These are phyloP conservation scores for Musa troglodytarum DNA, from an alignment of 176 grass and related monocot species.

Conservation along the genomic window DNA sequence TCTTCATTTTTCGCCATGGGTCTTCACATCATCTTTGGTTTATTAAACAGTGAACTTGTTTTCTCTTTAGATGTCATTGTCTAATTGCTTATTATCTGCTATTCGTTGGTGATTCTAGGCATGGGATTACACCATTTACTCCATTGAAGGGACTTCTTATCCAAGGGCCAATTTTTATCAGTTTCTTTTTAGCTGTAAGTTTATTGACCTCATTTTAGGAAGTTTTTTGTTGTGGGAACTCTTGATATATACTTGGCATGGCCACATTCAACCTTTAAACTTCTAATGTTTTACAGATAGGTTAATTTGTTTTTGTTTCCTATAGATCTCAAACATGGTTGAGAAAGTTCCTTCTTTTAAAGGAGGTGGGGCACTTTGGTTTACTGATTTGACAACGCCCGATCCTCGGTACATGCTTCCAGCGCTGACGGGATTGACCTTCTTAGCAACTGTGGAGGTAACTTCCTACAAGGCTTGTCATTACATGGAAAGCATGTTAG, in stretches of 20 bases:
- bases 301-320: neutral
- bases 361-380: slow-evolving; percentile 83
- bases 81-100: neutral
- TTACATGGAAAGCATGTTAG: neutral
- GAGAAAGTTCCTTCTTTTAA: slow-evolving; percentile 88
- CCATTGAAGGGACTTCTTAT: slow-evolving; percentile 73
- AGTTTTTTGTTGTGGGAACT: slow-evolving; percentile 8
- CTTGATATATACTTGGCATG: too few species aligned
- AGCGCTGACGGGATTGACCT: slow-evolving; percentile 57
- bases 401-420: slow-evolving; percentile 64
- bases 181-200: slow-evolving; percentile 94
- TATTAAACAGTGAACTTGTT: neutral
- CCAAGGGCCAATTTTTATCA: slow-evolving; percentile 77
- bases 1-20: neutral
- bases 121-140: slow-evolving; percentile 72
- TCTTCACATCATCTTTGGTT: neutral
- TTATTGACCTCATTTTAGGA: slow-evolving; percentile 14
- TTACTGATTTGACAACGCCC: slow-evolving; percentile 85
- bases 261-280: neutral
- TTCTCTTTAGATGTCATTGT: neutral
- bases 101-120: slow-evolving; percentile 30
- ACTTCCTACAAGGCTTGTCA: slow-evolving; percentile 10
- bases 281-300: neutral
- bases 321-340: slow-evolving; percentile 86
- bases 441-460: slow-evolving; percentile 83